Evolutionary conservation across 768 basidiomycete genomes (phyloP), one percentile per base, ranked within the genome.

Genomic region (Rossbeevera mucosa): DNA sequence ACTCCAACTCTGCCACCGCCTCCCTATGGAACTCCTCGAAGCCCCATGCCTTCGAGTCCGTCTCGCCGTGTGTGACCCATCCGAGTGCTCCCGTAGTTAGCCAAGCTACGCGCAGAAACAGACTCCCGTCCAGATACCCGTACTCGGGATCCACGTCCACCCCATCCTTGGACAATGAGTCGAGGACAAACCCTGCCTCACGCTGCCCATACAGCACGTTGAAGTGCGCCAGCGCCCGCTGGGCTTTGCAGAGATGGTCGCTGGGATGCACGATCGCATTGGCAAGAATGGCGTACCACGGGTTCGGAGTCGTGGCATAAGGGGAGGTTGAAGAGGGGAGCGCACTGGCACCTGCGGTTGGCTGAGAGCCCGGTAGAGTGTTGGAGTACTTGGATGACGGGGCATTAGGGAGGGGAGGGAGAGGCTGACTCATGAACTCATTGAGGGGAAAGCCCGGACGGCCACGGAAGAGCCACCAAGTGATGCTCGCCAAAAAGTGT

Each of bases 61-160:
- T 48, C 54, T 68, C 71, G 0, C 74, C 76, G 48, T 77, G 74
- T 14, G 69, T 63, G 8, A 74, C 68, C 71, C 72, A 72, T 7
- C 72, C 70, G 50, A 73, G 59, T 7, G 74, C 66, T 50, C 75
- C 70, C 21, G 73, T 71, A 4, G 80, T 80, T 61, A 84, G 57
- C 52, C 76, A 75, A 5, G 83, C 85, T 0, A 72, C 71, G 42
- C 84, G 71, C 31, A 84, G 57, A 62, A 89, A 89, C 44, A 89
- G 58, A 16, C 78, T 79, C 8, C 86, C 86, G 62, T 88, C 86
- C 11, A 80, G 58, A 29, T 63, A 62, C 2, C 56, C 68, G n/a
- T 78, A 83, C 13, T 73, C 70, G 40, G 84, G 65, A 46, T 80
- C 71, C 12, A 74, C 74, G 1, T 60, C 60, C 24, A 67, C 58